These are phyloP conservation scores for Mycena crocata DNA, from an alignment of 768 basidiomycete species.

Conservation along the genomic window DNA sequence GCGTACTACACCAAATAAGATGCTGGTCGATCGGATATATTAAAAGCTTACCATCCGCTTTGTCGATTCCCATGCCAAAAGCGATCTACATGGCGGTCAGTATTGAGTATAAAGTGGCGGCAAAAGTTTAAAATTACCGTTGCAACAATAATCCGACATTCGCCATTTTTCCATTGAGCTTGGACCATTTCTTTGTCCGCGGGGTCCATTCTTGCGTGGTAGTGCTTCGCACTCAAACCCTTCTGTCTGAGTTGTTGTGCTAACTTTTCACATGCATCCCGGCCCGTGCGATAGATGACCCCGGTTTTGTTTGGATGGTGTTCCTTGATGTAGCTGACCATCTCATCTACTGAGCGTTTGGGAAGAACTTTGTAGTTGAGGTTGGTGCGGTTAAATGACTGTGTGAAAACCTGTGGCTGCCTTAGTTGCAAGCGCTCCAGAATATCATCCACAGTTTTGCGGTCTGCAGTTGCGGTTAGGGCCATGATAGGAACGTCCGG, in stretches of 20 bases:
- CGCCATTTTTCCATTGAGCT: conserved; percentile 78
- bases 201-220: conserved; percentile 82
- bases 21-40: background rate
- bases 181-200: conserved; percentile 74
- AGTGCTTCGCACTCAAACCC: conserved; percentile 77
- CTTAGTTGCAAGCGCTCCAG: conserved; percentile 72
- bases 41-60: conserved; percentile 69
- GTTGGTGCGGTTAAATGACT: conserved; percentile 96
- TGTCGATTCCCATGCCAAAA: conserved; percentile 98
- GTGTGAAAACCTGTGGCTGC: conserved; percentile 69
- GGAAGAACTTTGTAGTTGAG: conserved; percentile 76
- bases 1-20: conserved; percentile 65
- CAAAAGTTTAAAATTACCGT: conserved; percentile 67
- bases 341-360: conserved; percentile 62
- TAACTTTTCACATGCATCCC: conserved; percentile 82
- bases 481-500: conserved; percentile 93
- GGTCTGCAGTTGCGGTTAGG: conserved; percentile 93
- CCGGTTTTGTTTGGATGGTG: conserved; percentile 73
- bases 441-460: conserved; percentile 83
- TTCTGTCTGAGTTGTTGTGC: conserved; percentile 74
- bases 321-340: conserved; percentile 74
- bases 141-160: conserved; percentile 88
- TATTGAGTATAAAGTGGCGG: background rate
- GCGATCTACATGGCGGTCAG: conserved; percentile 61
- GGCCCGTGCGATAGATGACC: conserved; percentile 85